phyloP scores from a whole-genome alignment of 2,329 filamentous ascomycete genomes.

The Aureobasidium sp. region DNA sequence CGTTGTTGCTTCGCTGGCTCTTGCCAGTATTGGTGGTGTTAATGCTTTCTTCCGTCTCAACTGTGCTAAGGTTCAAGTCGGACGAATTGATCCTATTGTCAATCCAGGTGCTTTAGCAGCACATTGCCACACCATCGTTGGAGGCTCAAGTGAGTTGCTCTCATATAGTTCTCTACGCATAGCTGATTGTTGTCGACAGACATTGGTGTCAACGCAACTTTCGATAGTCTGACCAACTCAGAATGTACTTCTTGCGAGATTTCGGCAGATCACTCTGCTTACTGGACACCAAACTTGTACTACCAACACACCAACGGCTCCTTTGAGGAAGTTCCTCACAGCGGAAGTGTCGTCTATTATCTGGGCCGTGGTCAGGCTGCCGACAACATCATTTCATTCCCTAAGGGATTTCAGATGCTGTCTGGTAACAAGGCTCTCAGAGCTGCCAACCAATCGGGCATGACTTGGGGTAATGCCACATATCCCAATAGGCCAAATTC shows the following conservation, averaged over 20 bases:
- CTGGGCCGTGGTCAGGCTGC: conserved; percentile 23
- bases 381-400: conserved; percentile 21
- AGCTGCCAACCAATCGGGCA: conserved; percentile 24
- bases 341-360: conserved; percentile 26
- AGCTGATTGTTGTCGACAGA: conserved; percentile 10
- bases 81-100: conserved; percentile 32
- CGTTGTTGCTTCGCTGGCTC: not conserved
- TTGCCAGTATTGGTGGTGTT: conserved; percentile 14
- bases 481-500: conserved; percentile 29
- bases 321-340: conserved; percentile 27
- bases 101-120: conserved; percentile 27
- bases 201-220: conserved; percentile 22
- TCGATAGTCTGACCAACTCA: conserved; percentile 19
- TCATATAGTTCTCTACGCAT: not conserved
- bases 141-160: conserved; percentile 26
- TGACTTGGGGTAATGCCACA: conserved; percentile 31
- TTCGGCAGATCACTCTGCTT: conserved; percentile 31
- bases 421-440: conserved; percentile 30
- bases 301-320: conserved; percentile 30
- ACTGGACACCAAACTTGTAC: conserved; percentile 33
- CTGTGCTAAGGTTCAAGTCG: conserved; percentile 29
- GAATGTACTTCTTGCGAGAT: conserved; percentile 29
- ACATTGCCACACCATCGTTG: conserved; percentile 30
- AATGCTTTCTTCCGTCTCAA: conserved; percentile 33
- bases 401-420: conserved; percentile 23